Base-by-base conservation (phyloP, 305 asterid genomes). In the Fraxinus baroniana region DNA sequence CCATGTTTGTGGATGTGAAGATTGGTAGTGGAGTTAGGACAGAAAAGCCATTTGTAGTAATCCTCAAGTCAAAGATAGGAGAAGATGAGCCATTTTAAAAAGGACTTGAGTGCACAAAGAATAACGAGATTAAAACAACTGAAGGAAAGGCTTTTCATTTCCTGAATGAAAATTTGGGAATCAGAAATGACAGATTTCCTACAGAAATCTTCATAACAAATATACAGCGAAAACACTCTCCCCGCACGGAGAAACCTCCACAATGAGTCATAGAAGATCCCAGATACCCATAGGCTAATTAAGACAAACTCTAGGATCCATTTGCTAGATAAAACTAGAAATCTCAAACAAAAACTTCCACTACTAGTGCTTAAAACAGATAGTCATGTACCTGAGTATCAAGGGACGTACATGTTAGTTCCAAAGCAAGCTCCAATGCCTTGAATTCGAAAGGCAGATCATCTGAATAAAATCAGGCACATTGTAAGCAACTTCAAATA, bases 361-460 rank as follows among this genome's bases (percentile, higher is more conserved):
- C 64, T 35, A 6, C 76, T 30, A 80, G 74, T 80, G 64, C 78
- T 39, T 46, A 79, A 78, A 82, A 79, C 78, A 81, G 32, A 80
- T 30, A 81, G 84, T 68, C 82, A 70, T 89, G 84, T 87, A 97
- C 99, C 98, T 97, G 97, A 84, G 95, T 83, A 88, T 97, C 99
- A 55, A 95, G 98, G 81, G 99, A 93, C 85, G 86, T 88, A 85
- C 98, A 95, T 49, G 98, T 93, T 80, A 93, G 89, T 86, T 97
- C 99, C 91, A 97, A 85, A 85, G 98, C 98, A 84, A 97, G 94
- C 91, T 97, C 99, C 91, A 97, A 89, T 18, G 99, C 98, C 86
- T 90, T 91, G 89, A 97, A 95, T 89, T 97, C 99, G 70, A 97
- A 97, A 82, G 99, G 99, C 74, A 97, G 90, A 86, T 94, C 93